phyloP scores from a whole-genome alignment of 371 early-diverging fungal species.

The Batkoa obscura region DNA sequence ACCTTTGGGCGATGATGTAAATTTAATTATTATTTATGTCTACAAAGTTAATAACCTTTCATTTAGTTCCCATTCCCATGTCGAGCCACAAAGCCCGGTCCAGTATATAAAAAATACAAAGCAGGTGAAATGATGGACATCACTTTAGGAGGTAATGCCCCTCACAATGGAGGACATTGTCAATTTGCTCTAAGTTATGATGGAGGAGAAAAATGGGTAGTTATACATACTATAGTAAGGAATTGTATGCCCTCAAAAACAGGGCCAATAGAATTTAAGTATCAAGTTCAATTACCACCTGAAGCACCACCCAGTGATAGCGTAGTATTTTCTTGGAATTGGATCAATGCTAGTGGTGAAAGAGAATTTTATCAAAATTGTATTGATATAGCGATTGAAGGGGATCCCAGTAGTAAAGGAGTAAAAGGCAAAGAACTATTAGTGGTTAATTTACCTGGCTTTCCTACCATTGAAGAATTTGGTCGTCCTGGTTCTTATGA shows the following conservation, averaged over 20 bases:
- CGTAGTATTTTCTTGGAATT: constrained; percentile 19
- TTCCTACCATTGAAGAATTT: constrained; percentile 25
- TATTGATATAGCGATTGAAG: constrained; percentile 18
- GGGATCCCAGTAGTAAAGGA: constrained; percentile 12
- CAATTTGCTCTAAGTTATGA: constrained; percentile 6
- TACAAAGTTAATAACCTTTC: not conserved
- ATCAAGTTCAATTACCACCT: constrained; percentile 17
- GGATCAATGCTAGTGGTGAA: constrained; percentile 23
- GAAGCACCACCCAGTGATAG: constrained; percentile 14
- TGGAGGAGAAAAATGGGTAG: constrained; percentile 12
- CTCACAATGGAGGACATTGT: constrained; percentile 7
- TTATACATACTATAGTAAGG: not conserved
- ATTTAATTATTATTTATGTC: not conserved
- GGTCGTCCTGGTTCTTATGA: no score
- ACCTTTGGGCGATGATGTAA: not conserved
- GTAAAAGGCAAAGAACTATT: constrained; percentile 20
- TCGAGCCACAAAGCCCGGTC: not conserved
- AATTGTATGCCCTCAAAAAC: constrained; percentile 3
- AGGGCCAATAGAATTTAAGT: constrained; percentile 8
- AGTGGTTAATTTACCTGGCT: constrained; percentile 21
- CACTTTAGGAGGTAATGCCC: constrained; percentile 1
- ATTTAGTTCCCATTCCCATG: not conserved
- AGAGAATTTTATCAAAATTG: constrained; percentile 1
- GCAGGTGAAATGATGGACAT: constrained; percentile 16
- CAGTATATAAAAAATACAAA: not conserved